Evolutionary conservation across 2,329 filamentous ascomycete species (phyloP), one percentile per base, ranked within the genome.

Genomic region (Alternaria burnsii): DNA sequence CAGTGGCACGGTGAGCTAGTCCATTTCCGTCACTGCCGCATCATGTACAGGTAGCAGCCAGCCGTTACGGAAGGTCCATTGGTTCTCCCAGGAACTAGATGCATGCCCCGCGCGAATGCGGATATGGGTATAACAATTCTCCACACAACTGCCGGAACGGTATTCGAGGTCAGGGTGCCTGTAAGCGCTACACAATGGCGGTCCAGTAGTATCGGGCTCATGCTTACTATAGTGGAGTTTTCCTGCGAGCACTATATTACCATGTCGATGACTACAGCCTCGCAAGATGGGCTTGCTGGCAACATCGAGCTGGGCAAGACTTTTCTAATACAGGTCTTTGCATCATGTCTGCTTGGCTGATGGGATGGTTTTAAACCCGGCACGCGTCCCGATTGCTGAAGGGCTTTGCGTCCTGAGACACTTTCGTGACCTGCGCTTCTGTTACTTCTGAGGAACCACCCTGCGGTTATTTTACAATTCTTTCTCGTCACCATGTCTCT

Each of bases 401-500:
- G 16, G 34, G 3, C 7, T 38, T n/a, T 20, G 12, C 20, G 32
- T 10, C 30, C 1, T 50, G 20, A 9, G 22, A 20, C 5, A 24
- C 20, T 11, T 2, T 8, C 18, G 11, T 2, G 12, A 14, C 5
- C 8, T 26, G 30, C 7, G 7, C 3, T 4, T 48, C 28, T 20
- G 32, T 22, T 30, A 5, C 10, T 7, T 1, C 5, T 22, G 5
- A 38, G n/a, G 34, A n/a, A 38, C 6, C 34, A n/a, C 16, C 4
- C 28, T 26, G 7, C 5, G 16, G 11, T 14, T 18, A 11, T n/a
- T n/a, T 4, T 1, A 20, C 2, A 28, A 16, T 32, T 30, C 38
- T 16, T 44, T 14, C 12, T 8, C 7, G 9, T 14, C 44, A 60
- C 2, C 12, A 66, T 66, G 61, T 30, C 47, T 28, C 14, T 57